Evolutionary conservation across 805 yeast genomes (phyloP), one percentile per base, ranked within the genome.

Genomic region (Candida nemodendra): DNA sequence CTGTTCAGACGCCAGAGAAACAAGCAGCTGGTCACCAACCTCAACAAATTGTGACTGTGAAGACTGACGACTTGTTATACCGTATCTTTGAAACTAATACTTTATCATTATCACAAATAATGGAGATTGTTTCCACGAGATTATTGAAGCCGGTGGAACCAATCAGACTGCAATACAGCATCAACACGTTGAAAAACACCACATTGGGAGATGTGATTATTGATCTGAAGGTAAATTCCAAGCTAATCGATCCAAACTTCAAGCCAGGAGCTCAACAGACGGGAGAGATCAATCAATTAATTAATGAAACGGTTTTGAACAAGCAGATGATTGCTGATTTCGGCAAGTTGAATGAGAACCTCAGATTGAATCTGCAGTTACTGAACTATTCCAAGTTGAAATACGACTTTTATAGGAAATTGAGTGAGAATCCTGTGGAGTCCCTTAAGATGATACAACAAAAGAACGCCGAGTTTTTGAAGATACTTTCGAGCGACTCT

Each of bases 101-200:
- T 34, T 72, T 87, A 50, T 72, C 79, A 40, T 79, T 88, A 56
- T 76, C 84, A 23, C 87, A 84, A 48, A 71, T 93, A 36, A 73
- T 85, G 53, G 88, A 84, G 51, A 62, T 78, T 27, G 65, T 85
- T 21, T 72, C 78, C 14, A 79, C 78, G 5, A 81, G 77, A 46
- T 86, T 90, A 55, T 65, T 84, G 41, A 64, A 69, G 19, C 96
- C 96, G 13, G 68, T 86, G 11, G 83, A 81, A 42, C 98, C 99
- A 17, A 78, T 93, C 24, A 74, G 72, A 27, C 52, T 93, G 14
- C 83, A 82, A 43, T 90, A 88, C 62, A 78, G 77, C 33, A 74
- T 93, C 24, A 75, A 80, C 53, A 90, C 95, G 1, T 84, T 84
- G 41, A 77, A 74, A 47, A 84, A 89, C 26, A 71, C 86, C 2